These are phyloP conservation scores for Chytriomyces sp. DNA, from an alignment of 192 early-diverging fungal species.

Conservation along the genomic window DNA sequence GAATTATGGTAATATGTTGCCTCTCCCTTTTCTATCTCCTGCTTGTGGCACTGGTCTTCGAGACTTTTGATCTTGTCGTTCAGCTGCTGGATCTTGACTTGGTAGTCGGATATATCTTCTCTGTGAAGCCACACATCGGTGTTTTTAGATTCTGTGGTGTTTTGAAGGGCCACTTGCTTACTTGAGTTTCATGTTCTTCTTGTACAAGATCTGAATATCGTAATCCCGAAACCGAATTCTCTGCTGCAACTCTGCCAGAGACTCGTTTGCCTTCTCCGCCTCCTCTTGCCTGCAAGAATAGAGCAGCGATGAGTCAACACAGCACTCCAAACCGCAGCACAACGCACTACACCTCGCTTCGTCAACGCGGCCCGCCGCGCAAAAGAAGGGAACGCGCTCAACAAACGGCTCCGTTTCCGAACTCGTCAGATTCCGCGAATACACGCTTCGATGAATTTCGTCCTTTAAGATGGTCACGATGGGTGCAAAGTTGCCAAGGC, in stretches of 20 bases:
- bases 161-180: constrained; percentile 7
- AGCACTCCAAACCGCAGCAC: background rate
- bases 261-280: constrained; percentile 36
- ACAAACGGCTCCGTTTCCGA: constrained; percentile 36
- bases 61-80: constrained; percentile 35
- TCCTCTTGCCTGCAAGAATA: constrained; percentile 33
- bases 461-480: constrained; percentile 42
- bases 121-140: constrained; percentile 2
- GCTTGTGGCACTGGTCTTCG: constrained; percentile 33
- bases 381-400: constrained; percentile 52
- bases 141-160: background rate
- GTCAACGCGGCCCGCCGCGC: constrained; percentile 33
- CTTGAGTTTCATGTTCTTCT: constrained; percentile 56
- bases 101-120: constrained; percentile 44
- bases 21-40: constrained; percentile 41
- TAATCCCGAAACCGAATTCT: constrained; percentile 57
- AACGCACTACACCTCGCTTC: constrained; percentile 24
- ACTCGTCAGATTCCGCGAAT: constrained; percentile 46
- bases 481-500: constrained; percentile 33
- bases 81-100: constrained; percentile 24
- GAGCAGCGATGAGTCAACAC: background rate
- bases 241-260: constrained; percentile 44
- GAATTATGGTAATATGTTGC: constrained; percentile 18
- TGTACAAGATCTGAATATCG: constrained; percentile 53
- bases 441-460: constrained; percentile 46